phyloP scores from a whole-genome alignment of 2,329 filamentous ascomycete genomes.

The Pseudomassariella vexata region DNA sequence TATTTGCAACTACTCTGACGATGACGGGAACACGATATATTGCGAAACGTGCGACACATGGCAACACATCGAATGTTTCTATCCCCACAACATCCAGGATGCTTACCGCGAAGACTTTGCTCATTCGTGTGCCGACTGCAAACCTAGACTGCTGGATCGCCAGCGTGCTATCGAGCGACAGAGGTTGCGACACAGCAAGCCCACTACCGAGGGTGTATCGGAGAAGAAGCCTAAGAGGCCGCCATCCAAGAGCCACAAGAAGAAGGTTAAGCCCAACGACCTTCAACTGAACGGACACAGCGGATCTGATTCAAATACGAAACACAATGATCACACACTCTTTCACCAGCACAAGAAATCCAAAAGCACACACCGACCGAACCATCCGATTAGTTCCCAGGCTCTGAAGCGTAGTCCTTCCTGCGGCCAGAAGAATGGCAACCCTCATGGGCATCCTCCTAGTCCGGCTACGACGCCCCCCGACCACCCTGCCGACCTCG shows the following conservation, averaged over 20 bases:
- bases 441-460: slow-evolving; percentile 52
- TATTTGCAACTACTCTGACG: slow-evolving; percentile 88
- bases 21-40: slow-evolving; percentile 96
- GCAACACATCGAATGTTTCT: slow-evolving; percentile 98
- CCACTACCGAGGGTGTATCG: slow-evolving; percentile 40
- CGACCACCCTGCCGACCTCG: slow-evolving; percentile 56
- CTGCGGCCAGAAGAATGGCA: slow-evolving; percentile 55
- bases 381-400: slow-evolving; percentile 68
- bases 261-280: slow-evolving; percentile 71
- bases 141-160: slow-evolving; percentile 68
- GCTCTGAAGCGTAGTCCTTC: slow-evolving; percentile 59
- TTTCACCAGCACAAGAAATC: slow-evolving; percentile 66
- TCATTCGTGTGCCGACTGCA: slow-evolving; percentile 87
- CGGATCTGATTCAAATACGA: slow-evolving; percentile 50
- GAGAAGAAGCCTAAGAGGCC: slow-evolving; percentile 72
- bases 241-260: slow-evolving; percentile 78
- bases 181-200: slow-evolving; percentile 47
- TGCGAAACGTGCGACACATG: slow-evolving; percentile 95
- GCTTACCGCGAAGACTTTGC: slow-evolving; percentile 65
- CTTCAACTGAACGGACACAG: slow-evolving; percentile 62
- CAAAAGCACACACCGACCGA: slow-evolving; percentile 76
- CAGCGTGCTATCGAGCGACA: slow-evolving; percentile 72
- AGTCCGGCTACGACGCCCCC: slow-evolving; percentile 76
- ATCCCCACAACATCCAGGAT: slow-evolving; percentile 66
- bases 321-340: slow-evolving; percentile 40